These are phyloP conservation scores for Nymphaea colorata DNA, from an alignment of 164 flowering plant species.

Conservation along the genomic window DNA sequence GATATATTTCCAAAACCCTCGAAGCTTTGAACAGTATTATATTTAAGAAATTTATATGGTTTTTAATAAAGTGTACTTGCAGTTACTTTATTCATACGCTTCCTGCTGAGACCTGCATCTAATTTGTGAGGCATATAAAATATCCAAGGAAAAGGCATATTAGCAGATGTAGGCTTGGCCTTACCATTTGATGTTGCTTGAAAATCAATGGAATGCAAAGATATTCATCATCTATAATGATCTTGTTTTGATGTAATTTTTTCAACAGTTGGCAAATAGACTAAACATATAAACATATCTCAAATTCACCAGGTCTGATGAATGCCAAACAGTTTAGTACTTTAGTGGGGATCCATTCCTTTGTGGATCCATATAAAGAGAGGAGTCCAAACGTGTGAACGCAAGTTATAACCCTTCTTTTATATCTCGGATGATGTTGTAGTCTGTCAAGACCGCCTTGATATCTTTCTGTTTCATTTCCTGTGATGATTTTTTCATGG, in stretches of 20 bases:
- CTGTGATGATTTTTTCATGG: too few relatives aligned
- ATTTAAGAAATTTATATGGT: neutral
- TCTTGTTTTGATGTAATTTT: neutral
- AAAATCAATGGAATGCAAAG: neutral
- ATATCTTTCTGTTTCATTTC: too few relatives aligned
- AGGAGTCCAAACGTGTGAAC: too few relatives aligned
- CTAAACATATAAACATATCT: neutral
- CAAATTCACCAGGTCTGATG: too few relatives aligned
- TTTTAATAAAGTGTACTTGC: neutral
- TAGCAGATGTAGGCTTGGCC: neutral
- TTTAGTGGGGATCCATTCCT: too few relatives aligned
- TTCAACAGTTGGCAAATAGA: neutral
- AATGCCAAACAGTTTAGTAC: too few relatives aligned
- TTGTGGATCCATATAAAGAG: too few relatives aligned
- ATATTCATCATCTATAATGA: neutral
- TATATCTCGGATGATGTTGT: too few relatives aligned
- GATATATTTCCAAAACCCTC: constrained; percentile 97
- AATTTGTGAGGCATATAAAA: neutral
- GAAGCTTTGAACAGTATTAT: constrained; percentile 46
- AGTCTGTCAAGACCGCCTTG: too few relatives aligned
- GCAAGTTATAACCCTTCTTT: too few relatives aligned
- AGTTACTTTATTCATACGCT: neutral
- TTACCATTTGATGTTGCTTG: neutral
- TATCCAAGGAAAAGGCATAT: neutral
- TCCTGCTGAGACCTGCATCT: neutral